Conservation (phyloP, 257 asterid genomes). For the Cinchona pubescens region DNA sequence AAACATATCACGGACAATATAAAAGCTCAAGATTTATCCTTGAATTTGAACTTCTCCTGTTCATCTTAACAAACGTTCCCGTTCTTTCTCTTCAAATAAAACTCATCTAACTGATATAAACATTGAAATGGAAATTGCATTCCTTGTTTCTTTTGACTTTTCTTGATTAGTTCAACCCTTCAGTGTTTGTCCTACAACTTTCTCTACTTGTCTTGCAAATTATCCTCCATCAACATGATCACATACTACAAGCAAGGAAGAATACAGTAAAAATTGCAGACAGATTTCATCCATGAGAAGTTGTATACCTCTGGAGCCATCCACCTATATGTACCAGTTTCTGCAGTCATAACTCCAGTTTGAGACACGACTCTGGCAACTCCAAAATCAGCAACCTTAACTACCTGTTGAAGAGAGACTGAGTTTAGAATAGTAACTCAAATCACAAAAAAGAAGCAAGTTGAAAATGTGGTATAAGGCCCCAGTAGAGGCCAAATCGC, state of each 20-base stretch:
- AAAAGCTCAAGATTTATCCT: background rate
- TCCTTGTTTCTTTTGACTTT: background rate
- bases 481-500: background rate
- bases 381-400: slow-evolving; percentile 97
- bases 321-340: slow-evolving; percentile 98
- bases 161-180: background rate
- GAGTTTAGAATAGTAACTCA: background rate
- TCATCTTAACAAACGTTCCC: background rate
- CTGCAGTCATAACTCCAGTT: slow-evolving; percentile 98
- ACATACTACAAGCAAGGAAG: background rate
- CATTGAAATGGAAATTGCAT: background rate
- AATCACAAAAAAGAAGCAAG: background rate
- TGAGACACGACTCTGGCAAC: slow-evolving; percentile 87
- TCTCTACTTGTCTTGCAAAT: background rate
- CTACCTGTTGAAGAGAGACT: slow-evolving; percentile 48
- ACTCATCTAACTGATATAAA: background rate
- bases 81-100: background rate
- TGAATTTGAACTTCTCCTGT: background rate
- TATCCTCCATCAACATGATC: background rate
- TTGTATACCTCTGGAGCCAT: slow-evolving; percentile 95
- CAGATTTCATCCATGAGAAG: slow-evolving; percentile 2
- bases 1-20: background rate
- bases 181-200: background rate
- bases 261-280: background rate
- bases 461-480: background rate